Evolutionary conservation across 495 filamentous ascomycete species (phyloP).

Genomic region (Parathielavia appendiculata): DNA sequence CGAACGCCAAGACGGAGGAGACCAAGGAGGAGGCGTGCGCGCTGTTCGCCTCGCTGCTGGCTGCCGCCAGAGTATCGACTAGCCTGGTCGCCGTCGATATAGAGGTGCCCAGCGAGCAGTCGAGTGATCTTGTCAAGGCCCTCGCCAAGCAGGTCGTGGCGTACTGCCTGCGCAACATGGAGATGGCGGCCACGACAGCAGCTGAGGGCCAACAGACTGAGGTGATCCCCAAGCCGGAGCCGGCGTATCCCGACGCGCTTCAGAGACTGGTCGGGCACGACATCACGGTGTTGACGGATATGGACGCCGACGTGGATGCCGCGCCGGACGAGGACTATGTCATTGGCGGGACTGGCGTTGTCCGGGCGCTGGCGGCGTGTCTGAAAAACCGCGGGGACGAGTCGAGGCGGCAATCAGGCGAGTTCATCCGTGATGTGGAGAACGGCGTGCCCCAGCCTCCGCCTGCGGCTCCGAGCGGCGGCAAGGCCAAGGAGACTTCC

Average conservation of each 20-base stretch:
- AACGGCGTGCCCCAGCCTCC: constrained; percentile 20
- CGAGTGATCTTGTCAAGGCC: constrained; percentile 84
- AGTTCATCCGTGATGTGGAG: constrained; percentile 40
- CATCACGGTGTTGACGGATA: constrained; percentile 49
- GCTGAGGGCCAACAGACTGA: constrained; percentile 24
- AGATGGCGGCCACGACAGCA: constrained; percentile 32
- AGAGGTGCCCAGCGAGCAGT: constrained; percentile 72
- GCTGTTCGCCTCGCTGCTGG: constrained; percentile 85
- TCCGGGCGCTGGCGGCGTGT: constrained; percentile 87
- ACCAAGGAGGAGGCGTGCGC: constrained; percentile 89
- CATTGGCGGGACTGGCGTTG: constrained; percentile 90
- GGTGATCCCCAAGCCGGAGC: constrained; percentile 34
- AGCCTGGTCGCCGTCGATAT: constrained; percentile 87
- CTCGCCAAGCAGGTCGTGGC: constrained; percentile 90
- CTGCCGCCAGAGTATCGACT: constrained; percentile 76
- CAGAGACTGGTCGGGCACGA: constrained; percentile 58
- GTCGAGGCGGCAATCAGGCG: constrained; percentile 44
- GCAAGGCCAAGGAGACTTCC: constrained; percentile 85
- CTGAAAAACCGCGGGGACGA: constrained; percentile 68
- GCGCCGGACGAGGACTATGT: constrained; percentile 92
- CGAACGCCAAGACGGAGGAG: constrained; percentile 62
- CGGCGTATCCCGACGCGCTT: constrained; percentile 50
- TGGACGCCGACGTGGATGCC: constrained; percentile 61
- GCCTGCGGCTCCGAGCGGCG: constrained; percentile 23
- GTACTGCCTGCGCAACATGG: constrained; percentile 88